Base-by-base conservation (phyloP, 1,284 basidiomycete genomes). In the Trichosporon ovoides region DNA sequence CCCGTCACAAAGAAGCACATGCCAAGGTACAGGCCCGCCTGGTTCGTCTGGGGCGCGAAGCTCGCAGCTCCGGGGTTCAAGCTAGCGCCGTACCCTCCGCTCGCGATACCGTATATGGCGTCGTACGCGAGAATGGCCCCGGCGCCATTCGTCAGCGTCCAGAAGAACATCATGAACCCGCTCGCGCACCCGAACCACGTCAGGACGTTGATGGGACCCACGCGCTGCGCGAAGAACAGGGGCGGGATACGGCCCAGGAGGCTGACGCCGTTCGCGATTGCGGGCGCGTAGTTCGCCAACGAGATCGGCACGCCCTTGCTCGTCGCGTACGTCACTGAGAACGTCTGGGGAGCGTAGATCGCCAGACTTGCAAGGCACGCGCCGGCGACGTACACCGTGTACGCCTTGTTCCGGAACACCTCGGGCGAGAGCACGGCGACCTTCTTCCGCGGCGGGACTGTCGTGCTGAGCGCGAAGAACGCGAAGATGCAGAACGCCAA, bases 191-290 rank as follows among this genome's bases (percentile, higher is more conserved):
- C 61, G 31, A 65, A 68, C 0, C 63, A 55, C 14, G 60, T 53
- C 22, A 72, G 59, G 19, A 71, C 58, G 63, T 72, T 75, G 64
- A 75, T 70, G 2, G 66, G 66, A 0, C 72, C 74, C 2, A 65
- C 43, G 14, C 60, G 55, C 43, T 67, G 66, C 1, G 71, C 74
- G 22, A 66, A 58, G 52, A 71, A 62, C 18, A 68, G 65, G 0
- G 74, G 74, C 3, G 66, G 50, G 49, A 73, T 63, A 10, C 74
- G 68, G 9, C 72, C 72, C 38, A 74, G 49, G 37, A 69, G 58
- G 2, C 66, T 67, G 24, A 62, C 65, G 36, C 65, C 70, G 58
- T 73, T 73, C 19, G 64, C 55, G 52, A 73, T 69, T 1, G 71
- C 66, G 14, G 58, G 58, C 61, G 68, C 59, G 48, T 68, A 70